Base-by-base conservation (phyloP, 805 yeast genomes). In the Candida insectorum region DNA sequence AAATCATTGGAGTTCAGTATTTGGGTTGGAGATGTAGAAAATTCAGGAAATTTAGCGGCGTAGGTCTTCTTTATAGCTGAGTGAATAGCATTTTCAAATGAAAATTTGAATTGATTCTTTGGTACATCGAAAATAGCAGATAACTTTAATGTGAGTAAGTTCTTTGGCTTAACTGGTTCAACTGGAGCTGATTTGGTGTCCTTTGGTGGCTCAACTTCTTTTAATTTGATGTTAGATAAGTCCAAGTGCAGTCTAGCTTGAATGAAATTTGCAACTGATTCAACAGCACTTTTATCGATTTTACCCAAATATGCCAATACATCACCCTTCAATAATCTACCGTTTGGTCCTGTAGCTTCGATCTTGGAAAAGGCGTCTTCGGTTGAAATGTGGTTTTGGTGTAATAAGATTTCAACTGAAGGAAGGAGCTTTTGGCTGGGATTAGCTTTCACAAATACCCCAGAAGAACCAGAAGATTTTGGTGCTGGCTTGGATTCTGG, bases 261-360 rank as follows among this genome's bases (percentile, higher is more conserved):
- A 43, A 89, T 58, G 51, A 65, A 80, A 19, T 74, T 61, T 5
- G 84, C 67, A 37, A 89, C 69, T 14, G 62, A 55, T 13, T 59
- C 48, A 16, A 79, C 77, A 5, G 81, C 61, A 6, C 74, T 78
- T 24, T 64, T 48, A 8, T 85, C 60, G 34, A 89, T 83, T 40
- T 73, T 60, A 18, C 97, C 97, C 33, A 89, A 51, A 53, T 76
- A 79, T 0, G 94, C 93, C 44, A 89, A 69, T 1, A 89, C 91
- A 57, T 91, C 98, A 43, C 97, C 97, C 62, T 84, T 85, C 43
- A 91, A 69, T 25, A 91, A 56, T 51, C 95, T 74, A 7, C 97
- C 97, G 36, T 79, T 73, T 18, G 94, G 94, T 14, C 97, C 98
- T 1, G 95, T 71, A 6, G 96, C 94, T 25, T 75, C 65, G 48